Base-by-base conservation (phyloP, 352 stramenopile species). In the Peronospora belbahrii region DNA sequence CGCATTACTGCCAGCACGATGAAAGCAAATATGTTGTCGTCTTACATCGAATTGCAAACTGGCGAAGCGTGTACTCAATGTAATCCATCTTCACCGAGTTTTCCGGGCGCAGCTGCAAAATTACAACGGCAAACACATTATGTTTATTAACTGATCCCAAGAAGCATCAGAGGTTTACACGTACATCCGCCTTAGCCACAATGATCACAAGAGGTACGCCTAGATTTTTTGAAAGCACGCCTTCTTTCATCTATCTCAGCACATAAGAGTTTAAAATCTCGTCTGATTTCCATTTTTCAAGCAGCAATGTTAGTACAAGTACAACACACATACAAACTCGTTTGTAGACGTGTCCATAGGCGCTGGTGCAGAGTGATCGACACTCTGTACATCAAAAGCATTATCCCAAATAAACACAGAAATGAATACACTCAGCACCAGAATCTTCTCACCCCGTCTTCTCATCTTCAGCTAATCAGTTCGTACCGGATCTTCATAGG, bases 51-150 rank as follows among this genome's bases (percentile, higher is more conserved):
- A 92, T 80, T 7, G 75, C 76, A 43, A 85, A 83, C 34, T 88
- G 75, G 28, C 81, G 81, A 24, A 92, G 61, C 4, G 67, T 78
- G 42, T 76, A 90, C 59, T 92, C 75, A 30, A 90, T 75, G 54
- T 83, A 92, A 53, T 92, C 81, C 70, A 88, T 85, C 51, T 90
- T 87, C 14, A 88, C 54, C 4, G 81, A 88, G 58, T 86, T 88
- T 39, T 92, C 81, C 5, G 70, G 70, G 20, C 75, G 71, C 37
- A 85, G 45, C 76, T 85, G 50, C 4, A 51, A 38, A 23, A 40
- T 37, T 32, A 25, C 24, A 31, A 24, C 35, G 6, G 31, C 4
- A 47, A 17, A 48, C 2, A 52, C 4, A 24, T 5, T n/a, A 35
- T 19, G n/a, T 19, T 20, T 11, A n/a, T 32, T 33, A 31, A 36